These are phyloP conservation scores for Colletotrichum noveboracense DNA, from an alignment of 2,329 filamentous ascomycete genomes.

Conservation along the genomic window DNA sequence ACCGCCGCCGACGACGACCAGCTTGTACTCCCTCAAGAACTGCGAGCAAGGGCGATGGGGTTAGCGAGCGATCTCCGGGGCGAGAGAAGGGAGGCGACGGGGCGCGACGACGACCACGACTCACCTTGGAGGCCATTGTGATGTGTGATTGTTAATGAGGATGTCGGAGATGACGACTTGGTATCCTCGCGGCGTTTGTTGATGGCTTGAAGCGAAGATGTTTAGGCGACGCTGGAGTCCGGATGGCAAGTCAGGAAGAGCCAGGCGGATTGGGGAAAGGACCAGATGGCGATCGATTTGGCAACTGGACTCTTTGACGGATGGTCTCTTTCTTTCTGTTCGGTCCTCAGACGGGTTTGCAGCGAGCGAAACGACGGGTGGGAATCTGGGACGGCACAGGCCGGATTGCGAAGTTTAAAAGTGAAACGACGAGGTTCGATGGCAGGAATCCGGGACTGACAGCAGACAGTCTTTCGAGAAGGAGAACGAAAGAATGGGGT, in stretches of 20 bases:
- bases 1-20: slow-evolving; percentile 97
- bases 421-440: slow-evolving; percentile 22
- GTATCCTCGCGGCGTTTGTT: slow-evolving; percentile 1
- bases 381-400: slow-evolving; percentile 22
- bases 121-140: slow-evolving; percentile 47
- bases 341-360: background rate
- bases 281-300: background rate
- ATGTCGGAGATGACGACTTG: background rate
- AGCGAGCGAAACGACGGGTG: slow-evolving; percentile 18
- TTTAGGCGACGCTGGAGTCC: slow-evolving; percentile 1
- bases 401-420: slow-evolving; percentile 22
- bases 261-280: background rate
- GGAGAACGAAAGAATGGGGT: slow-evolving; percentile 21
- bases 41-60: slow-evolving; percentile 37
- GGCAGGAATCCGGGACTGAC: slow-evolving; percentile 22
- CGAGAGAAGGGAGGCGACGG: background rate
- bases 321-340: background rate
- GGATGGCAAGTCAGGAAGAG: slow-evolving; percentile 1
- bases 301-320: background rate
- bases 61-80: slow-evolving; percentile 23
- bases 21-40: slow-evolving; percentile 91
- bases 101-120: slow-evolving; percentile 16
- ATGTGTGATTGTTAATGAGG: slow-evolving; percentile 3
- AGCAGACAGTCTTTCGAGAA: slow-evolving; percentile 23
- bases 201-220: slow-evolving; percentile 5